Evolutionary conservation across 345 rosid species (phyloP), one percentile per base, ranked within the genome.

Genomic region (Microcos paniculata): DNA sequence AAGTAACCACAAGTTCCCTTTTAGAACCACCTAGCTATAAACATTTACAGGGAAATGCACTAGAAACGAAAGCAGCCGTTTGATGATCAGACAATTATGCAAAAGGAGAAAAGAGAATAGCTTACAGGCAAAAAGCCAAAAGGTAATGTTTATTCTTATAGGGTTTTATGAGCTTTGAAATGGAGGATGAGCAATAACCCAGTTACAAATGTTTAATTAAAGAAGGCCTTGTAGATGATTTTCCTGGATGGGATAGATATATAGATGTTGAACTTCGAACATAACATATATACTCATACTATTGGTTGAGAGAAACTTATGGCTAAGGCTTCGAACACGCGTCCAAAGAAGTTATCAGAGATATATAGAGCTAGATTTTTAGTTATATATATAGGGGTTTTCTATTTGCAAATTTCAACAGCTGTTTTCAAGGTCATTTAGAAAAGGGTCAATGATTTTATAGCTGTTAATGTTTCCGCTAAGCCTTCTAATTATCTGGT

Each of bases 291-390:
- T 42, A 33, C 13, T 59, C 31, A 30, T 15, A 35, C 18, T 65
- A 24, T 18, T 38, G 55, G 62, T 40, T 64, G 13, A 19, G 43
- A 76, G 38, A 80, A 80, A 66, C 45, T 57, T 56, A 76, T 80
- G 83, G 83, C 62, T 65, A 51, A 7, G 57, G 75, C 48, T 46
- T 45, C 64, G 76, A 80, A 76, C 80, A 80, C 83, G 83, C 57
- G 79, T 57, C 62, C 62, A 23, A 42, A 52, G 38, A 62, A 62
- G 35, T 14, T 3, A 62, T 74, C 74, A 55, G 55, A 71, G 58
- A 63, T 35, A 28, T 3, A 33, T 61, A 13, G 8, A 48, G 72
- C 51, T 51, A 6, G 66, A 62, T 16, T 31, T 30, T 16, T 59
- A 16, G n/a, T 30, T 30, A 24, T 35, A 21, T 8, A 40, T 7